Base-by-base conservation (phyloP, 2,329 filamentous ascomycete genomes). In the Botrytis hyacinthi region DNA sequence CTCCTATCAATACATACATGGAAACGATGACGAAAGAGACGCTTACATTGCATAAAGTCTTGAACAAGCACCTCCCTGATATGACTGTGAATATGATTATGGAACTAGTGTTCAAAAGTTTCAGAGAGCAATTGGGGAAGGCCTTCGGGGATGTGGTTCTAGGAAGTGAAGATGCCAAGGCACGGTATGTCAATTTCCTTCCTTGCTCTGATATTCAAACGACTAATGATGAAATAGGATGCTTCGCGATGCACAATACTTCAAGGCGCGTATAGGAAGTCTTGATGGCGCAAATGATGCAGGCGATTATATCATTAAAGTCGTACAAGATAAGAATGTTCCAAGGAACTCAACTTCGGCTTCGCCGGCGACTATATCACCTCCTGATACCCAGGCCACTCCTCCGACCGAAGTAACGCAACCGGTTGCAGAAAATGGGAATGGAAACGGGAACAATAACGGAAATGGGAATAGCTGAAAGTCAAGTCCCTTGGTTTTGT, bases 11-110 rank as follows among this genome's bases (percentile, higher is more conserved):
- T 76, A 80, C 86, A 2, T 92, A 92, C 77, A 92, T 93, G 89
- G 91, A 93, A 80, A 91, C 88, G 0, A 80, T 93, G 73, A 89
- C 90, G 0, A 92, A 91, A 77, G 91, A 93, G 78, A 93, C 91
- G 0, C 86, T 87, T 22, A 92, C 90, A 0, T 82, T 93, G 74
- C 89, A 93, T 79, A 88, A 91, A 71, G 91, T 93, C 8, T 83
- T 93, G 51, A 88, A 86, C 76, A 91, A 90, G 78, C 90, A 93
- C 82, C 83, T 93, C 42, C 87, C 88, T 0, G 89, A 92, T 42
- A 85, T 86, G 73, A 88, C 89, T 4, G 87, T 93, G 0, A 83
- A 84, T 62, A 89, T 90, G 84, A 93, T 93, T 76, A 92, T 93
- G 89, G 84, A 84, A 5, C 89, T 90, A 3, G 91, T 93, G 0